Evolutionary conservation across 2,329 filamentous ascomycete genomes (phyloP).

Genomic region (Trichothecium sympodiale): DNA sequence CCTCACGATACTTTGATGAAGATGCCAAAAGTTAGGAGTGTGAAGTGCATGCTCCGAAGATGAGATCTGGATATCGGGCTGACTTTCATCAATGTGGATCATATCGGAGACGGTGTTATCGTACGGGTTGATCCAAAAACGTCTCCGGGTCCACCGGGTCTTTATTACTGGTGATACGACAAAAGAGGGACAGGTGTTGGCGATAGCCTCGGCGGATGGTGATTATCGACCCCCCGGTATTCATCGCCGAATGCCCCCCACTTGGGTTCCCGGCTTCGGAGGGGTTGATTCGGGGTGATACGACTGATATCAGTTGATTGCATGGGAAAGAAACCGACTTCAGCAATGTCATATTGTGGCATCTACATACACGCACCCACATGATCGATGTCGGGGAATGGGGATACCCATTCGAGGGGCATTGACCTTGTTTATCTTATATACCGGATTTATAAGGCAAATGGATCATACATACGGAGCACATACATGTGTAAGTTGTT

Average conservation of each 20-base stretch:
- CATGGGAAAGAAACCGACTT: not conserved
- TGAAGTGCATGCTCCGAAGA: no score
- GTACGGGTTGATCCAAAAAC: slow-evolving; percentile 43
- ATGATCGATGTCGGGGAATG: no score
- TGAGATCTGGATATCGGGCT: no score
- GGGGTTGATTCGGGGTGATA: not conserved
- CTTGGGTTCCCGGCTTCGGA: not conserved
- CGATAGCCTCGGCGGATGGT: not conserved
- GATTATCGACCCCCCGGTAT: not conserved
- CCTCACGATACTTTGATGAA: slow-evolving; percentile 24
- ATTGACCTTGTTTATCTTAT: no score
- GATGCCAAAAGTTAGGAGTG: no score
- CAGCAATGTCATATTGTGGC: no score
- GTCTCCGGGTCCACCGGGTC: slow-evolving; percentile 21
- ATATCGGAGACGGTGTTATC: slow-evolving; percentile 55
- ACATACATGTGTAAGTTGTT: no score
- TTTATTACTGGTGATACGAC: not conserved
- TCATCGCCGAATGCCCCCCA: slow-evolving; percentile 1
- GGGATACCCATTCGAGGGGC: no score
- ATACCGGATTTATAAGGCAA: no score
- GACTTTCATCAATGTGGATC: slow-evolving; percentile 51
- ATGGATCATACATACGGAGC: no score
- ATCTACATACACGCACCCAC: no score
- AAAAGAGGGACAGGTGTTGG: not conserved
- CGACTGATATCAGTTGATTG: not conserved